Conservation (phyloP, 306 rosid species). For the Gynostemma pentaphyllum region DNA sequence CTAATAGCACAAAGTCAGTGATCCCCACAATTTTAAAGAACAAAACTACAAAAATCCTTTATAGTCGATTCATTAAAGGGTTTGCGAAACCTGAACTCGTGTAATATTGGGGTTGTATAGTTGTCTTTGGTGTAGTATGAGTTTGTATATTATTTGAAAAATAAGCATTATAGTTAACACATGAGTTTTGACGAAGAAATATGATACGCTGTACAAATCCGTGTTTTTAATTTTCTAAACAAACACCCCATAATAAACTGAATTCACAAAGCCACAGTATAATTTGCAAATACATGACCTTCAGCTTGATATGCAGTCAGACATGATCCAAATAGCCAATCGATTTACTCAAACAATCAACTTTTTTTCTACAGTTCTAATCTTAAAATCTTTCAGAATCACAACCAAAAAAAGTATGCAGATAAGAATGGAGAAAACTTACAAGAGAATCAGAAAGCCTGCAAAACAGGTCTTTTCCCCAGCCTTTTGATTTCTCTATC, state of each 20-base stretch:
- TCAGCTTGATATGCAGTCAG: not conserved
- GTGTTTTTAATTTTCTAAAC: too few species aligned
- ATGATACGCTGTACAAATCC: too few species aligned
- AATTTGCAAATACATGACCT: not conserved
- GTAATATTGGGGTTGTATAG: too few species aligned
- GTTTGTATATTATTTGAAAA: too few species aligned
- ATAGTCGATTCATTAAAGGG: too few species aligned
- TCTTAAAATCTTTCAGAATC: not conserved
- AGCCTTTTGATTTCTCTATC: slow-evolving; percentile 98
- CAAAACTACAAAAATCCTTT: not conserved
- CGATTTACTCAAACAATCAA: not conserved
- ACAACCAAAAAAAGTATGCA: not conserved
- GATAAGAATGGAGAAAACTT: not conserved
- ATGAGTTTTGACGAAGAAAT: too few species aligned
- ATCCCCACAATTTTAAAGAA: not conserved
- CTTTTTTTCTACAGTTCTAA: not conserved
- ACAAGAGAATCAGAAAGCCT: slow-evolving; percentile 31
- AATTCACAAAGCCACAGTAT: not conserved
- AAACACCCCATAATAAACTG: too few species aligned
- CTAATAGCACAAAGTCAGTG: not conserved
- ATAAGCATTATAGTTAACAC: too few species aligned
- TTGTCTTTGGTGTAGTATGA: too few species aligned
- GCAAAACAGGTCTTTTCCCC: slow-evolving; percentile 88
- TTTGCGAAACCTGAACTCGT: too few species aligned
- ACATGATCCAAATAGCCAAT: not conserved